Percentiles rank a stretch among this genome's conserved stretches.
These are phyloP conservation scores for Vaccinium vitisidaea DNA, from an alignment of 148 eudicot species.

Conservation along the genomic window DNA sequence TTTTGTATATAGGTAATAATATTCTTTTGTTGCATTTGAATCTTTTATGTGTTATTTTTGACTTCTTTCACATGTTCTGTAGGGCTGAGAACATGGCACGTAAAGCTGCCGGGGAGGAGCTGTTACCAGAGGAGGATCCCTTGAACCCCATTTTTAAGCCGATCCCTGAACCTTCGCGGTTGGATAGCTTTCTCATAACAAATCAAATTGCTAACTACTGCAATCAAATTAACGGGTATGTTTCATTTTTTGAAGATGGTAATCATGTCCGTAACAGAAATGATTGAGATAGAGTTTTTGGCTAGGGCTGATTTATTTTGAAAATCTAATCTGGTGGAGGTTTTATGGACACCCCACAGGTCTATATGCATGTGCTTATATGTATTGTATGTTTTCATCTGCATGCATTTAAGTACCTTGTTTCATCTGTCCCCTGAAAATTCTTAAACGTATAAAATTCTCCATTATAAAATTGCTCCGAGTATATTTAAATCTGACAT, in stretches of 20 bases:
- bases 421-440: too few species aligned
- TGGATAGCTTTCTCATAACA: slow-evolving; percentile 90
- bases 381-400: background rate
- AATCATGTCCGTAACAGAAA: background rate
- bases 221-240: slow-evolving; percentile 94
- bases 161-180: slow-evolving; percentile 76
- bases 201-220: slow-evolving; percentile 90
- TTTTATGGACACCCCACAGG: background rate
- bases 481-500: too few species aligned
- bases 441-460: too few species aligned
- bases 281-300: background rate
- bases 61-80: background rate
- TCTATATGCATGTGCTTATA: background rate
- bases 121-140: slow-evolving; percentile 94
- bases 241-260: background rate
- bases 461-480: too few species aligned
- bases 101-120: slow-evolving; percentile 92
- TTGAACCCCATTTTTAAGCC: slow-evolving; percentile 74
- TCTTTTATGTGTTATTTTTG: background rate
- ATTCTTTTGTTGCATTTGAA: background rate
- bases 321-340: background rate
- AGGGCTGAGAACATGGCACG: slow-evolving; percentile 81
- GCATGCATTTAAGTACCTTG: too few species aligned
- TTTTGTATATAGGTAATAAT: background rate
- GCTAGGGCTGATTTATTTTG: too few species aligned